These are phyloP conservation scores for Hygrophila difformis DNA, from an alignment of 257 asterid genomes.

Conservation along the genomic window DNA sequence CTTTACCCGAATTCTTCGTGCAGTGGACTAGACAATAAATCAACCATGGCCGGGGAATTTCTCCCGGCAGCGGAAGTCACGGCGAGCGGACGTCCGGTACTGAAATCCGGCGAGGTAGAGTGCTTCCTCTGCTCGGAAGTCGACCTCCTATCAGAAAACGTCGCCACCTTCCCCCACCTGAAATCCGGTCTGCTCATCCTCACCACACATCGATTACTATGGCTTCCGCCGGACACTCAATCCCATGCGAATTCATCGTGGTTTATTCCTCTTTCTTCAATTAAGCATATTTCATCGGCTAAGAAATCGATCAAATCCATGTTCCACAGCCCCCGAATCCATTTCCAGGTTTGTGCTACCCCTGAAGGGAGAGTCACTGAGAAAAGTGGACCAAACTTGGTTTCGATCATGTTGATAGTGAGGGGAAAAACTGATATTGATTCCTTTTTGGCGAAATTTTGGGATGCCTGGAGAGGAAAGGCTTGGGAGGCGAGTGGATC, in stretches of 20 bases:
- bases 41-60: constrained; percentile 44
- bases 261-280: constrained; percentile 48
- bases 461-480: constrained; percentile 79
- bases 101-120: constrained; percentile 61
- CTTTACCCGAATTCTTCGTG: too few relatives aligned
- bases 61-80: constrained; percentile 67
- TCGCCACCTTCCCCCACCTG: constrained; percentile 55
- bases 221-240: constrained; percentile 40
- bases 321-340: constrained; percentile 73
- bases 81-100: constrained; percentile 72
- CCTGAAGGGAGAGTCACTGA: constrained; percentile 38
- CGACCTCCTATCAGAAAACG: constrained; percentile 70
- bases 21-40: too few relatives aligned
- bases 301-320: constrained; percentile 66
- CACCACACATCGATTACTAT: constrained; percentile 79
- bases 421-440: constrained; percentile 70
- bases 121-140: constrained; percentile 64
- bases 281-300: constrained; percentile 46
- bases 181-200: constrained; percentile 64
- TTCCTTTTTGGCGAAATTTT: constrained; percentile 61
- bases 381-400: constrained; percentile 33
- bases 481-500: constrained; percentile 57
- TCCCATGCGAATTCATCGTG: constrained; percentile 17
- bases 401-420: constrained; percentile 41
- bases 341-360: constrained; percentile 56